Conservation (phyloP, 345 rosid species). For the Passiflora organensis region DNA sequence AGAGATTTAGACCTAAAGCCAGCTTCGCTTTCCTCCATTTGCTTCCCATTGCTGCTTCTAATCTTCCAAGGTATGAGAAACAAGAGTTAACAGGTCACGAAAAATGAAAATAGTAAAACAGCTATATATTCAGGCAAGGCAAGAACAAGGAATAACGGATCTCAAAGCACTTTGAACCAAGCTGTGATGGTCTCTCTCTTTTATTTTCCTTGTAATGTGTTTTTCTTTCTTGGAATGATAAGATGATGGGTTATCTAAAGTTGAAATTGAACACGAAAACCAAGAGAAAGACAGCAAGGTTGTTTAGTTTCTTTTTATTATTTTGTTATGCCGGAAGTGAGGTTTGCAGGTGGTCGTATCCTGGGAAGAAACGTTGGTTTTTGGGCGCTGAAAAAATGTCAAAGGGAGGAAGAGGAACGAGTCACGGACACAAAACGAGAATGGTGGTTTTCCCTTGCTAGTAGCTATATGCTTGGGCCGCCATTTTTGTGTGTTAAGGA, state of each 20-base stretch:
- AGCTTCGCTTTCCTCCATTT: constrained; percentile 31
- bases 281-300: constrained; percentile 28
- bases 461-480: constrained; percentile 27
- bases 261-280: constrained; percentile 35
- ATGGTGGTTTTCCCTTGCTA: neutral
- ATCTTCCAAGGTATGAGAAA: constrained; percentile 11
- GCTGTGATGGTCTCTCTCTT: constrained; percentile 13
- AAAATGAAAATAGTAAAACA: neutral
- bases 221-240: constrained; percentile 28
- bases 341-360: neutral
- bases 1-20: constrained; percentile 26
- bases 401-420: constrained; percentile 22
- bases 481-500: constrained; percentile 24
- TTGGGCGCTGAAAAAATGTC: neutral
- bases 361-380: constrained; percentile 3
- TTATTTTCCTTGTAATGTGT: constrained; percentile 1
- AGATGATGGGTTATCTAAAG: constrained; percentile 36
- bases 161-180: constrained; percentile 23
- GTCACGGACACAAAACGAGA: constrained; percentile 7
- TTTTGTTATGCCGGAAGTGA: neutral
- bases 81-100: constrained; percentile 6
- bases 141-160: constrained; percentile 20
- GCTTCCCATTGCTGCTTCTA: constrained; percentile 17
- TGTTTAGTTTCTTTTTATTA: neutral
- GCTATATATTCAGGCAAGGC: constrained; percentile 4